A percentile compares a stretch with the other conserved stretches of the same genome.
Evolutionary conservation across 345 rosid genomes (phyloP).

Genomic region (Lenwebbia sp.): DNA sequence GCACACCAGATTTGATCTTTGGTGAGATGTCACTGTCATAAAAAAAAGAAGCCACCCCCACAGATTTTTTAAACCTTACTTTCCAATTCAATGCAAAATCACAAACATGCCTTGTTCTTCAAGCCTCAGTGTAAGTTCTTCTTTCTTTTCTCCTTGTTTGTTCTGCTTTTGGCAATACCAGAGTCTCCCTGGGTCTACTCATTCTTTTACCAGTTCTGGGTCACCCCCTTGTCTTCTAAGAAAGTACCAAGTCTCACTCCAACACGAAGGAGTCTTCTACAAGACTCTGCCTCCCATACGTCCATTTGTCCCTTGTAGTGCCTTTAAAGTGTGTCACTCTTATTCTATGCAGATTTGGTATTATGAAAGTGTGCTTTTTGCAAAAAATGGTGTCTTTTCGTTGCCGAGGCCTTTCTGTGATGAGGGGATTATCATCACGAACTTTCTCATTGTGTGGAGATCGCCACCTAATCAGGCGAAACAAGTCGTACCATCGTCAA

Average conservation of each 20-base stretch:
- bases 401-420: not conserved
- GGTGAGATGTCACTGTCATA: constrained; percentile 49
- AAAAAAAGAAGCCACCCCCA: not conserved
- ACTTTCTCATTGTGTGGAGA: not conserved
- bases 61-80: not conserved
- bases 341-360: not conserved
- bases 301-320: constrained; percentile 19
- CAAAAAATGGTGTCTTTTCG: not conserved
- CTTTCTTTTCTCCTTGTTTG: not conserved
- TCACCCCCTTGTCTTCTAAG: constrained; percentile 11
- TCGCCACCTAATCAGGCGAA: no score
- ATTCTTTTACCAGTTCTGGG: constrained; percentile 4
- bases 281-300: constrained; percentile 5
- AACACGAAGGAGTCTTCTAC: not conserved
- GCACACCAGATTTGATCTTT: constrained; percentile 24
- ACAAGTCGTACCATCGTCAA: not conserved
- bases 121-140: not conserved
- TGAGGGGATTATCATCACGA: not conserved
- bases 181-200: not conserved
- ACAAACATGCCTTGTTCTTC: not conserved
- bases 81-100: not conserved
- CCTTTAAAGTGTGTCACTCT: constrained; percentile 18
- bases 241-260: not conserved
- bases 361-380: not conserved
- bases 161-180: not conserved